phyloP scores from a whole-genome alignment of 129 eudicot species.

The Flaveria ramosissima region DNA sequence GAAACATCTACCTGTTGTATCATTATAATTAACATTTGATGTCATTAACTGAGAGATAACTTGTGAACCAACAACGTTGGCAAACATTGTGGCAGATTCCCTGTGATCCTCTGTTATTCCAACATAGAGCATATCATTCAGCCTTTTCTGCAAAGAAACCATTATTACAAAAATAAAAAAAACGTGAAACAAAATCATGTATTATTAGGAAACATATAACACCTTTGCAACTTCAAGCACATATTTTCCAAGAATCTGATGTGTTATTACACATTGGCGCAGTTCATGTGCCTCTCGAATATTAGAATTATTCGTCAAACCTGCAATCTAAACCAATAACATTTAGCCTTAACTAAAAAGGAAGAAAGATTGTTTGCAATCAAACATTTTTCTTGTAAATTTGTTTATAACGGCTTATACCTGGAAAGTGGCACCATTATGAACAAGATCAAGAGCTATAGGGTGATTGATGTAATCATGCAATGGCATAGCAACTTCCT shows the following conservation, averaged over 20 bases:
- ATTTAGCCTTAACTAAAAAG: conserved; percentile 23
- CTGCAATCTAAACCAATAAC: conserved; percentile 60
- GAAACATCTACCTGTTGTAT: conserved; percentile 53
- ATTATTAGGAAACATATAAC: not conserved
- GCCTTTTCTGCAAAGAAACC: conserved; percentile 85
- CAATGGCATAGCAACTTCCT: conserved; percentile 84
- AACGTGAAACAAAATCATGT: not conserved
- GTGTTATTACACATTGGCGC: conserved; percentile 74
- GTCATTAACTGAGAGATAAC: conserved; percentile 67
- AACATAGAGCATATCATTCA: conserved; percentile 92
- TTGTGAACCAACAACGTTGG: conserved; percentile 89
- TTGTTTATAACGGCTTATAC: conserved; percentile 40
- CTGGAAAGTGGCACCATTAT: conserved; percentile 99
- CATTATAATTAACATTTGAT: conserved; percentile 32
- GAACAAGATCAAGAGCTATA: conserved; percentile 76
- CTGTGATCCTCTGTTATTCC: conserved; percentile 93
- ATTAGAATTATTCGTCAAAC: conserved; percentile 87
- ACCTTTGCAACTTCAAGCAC: conserved; percentile 98
- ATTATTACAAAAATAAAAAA: conserved; percentile 26
- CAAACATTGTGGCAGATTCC: conserved; percentile 86
- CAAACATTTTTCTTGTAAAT: not conserved
- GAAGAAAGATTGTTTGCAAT: not conserved
- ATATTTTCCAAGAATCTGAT: conserved; percentile 69
- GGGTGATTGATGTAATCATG: conserved; percentile 76
- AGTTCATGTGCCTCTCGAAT: conserved; percentile 71